Base-by-base conservation (phyloP, 2,329 filamentous ascomycete genomes). In the Botrytis byssoidea region DNA sequence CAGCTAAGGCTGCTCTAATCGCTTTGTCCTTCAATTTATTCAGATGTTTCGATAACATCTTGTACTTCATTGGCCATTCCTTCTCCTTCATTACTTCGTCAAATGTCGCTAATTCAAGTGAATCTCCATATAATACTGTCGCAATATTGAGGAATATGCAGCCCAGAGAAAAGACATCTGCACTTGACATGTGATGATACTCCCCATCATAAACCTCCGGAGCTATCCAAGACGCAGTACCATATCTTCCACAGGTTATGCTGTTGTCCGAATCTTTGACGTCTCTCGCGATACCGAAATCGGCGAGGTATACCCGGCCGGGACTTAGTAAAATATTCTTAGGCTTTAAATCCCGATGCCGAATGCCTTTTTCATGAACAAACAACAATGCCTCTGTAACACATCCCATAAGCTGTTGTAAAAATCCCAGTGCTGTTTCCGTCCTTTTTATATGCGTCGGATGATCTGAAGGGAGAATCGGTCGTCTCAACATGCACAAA, bases 281-380 rank as follows among this genome's bases (percentile, higher is more conserved):
- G 67, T 86, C 85, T 70, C 82, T 81, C 20, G 85, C 84, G 37
- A 86, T 85, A 51, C 85, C 85, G 79, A 86, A 86, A 76, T 86
- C 85, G 35, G 85, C 83, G 22, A 86, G 80, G 73, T 86, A 86
- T 14, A 86, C 85, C 14, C 83, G 81, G 9, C 83, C 83, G 1
- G 84, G 81, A 72, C 82, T 84, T 12, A 86, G 79, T 3, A 86
- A 81, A 69, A 86, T 85, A 70, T 86, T 86, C 51, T 82, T 83
- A 2, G 85, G 85, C 74, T 86, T 86, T 51, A 87, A 82, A 71
- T 86, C 84, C 7, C 85, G 82, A 75, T 86, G 85, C 35, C 85
- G 81, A 20, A 86, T 83, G 29, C 83, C 79, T 66, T 83, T 81
- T 25, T 79, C 61, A 37, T 79, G 78, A 29, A 77, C 71, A 67